A percentile compares a stretch with the other conserved stretches of the same genome.
phyloP scores from a whole-genome alignment of 768 basidiomycete species.

The Termitomyces sp. region DNA sequence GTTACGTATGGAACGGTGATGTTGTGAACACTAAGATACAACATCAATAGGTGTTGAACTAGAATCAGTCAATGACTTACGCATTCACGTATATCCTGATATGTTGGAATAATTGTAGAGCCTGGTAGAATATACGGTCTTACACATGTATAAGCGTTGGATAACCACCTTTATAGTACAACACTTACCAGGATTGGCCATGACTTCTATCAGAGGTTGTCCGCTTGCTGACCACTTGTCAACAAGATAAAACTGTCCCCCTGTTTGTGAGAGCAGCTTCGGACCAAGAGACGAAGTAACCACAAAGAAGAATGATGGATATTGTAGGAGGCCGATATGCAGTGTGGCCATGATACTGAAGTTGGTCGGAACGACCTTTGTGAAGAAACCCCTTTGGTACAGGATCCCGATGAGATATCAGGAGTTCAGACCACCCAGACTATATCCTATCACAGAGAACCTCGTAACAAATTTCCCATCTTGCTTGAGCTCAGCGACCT shows the following conservation, averaged over 20 bases:
- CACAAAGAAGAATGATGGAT: slow-evolving; percentile 55
- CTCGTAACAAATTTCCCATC: slow-evolving; percentile 58
- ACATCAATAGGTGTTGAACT: not conserved
- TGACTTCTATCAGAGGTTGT: slow-evolving; percentile 65
- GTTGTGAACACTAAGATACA: slow-evolving; percentile 58
- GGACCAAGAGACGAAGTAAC: slow-evolving; percentile 58
- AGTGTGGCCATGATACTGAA: slow-evolving; percentile 86
- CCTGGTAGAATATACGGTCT: slow-evolving; percentile 78
- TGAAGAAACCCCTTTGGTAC: slow-evolving; percentile 68
- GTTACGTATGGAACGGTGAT: slow-evolving; percentile 81
- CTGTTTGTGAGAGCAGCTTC: slow-evolving; percentile 70
- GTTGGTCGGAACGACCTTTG: slow-evolving; percentile 66
- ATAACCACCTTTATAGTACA: not conserved
- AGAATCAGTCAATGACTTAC: slow-evolving; percentile 33
- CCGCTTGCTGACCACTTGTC: slow-evolving; percentile 74
- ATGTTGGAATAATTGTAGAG: slow-evolving; percentile 60
- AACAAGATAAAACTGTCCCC: slow-evolving; percentile 70
- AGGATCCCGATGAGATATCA: slow-evolving; percentile 77
- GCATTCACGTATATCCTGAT: slow-evolving; percentile 81
- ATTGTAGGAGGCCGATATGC: slow-evolving; percentile 70
- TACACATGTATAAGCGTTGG: not conserved
- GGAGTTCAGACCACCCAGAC: slow-evolving; percentile 76
- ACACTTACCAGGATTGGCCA: slow-evolving; percentile 71
- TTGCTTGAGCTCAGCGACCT: slow-evolving; percentile 48
- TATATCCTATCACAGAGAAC: slow-evolving; percentile 77